Evolutionary conservation across 495 filamentous ascomycete genomes (phyloP).

Genomic region (Tuber melanosporum): DNA sequence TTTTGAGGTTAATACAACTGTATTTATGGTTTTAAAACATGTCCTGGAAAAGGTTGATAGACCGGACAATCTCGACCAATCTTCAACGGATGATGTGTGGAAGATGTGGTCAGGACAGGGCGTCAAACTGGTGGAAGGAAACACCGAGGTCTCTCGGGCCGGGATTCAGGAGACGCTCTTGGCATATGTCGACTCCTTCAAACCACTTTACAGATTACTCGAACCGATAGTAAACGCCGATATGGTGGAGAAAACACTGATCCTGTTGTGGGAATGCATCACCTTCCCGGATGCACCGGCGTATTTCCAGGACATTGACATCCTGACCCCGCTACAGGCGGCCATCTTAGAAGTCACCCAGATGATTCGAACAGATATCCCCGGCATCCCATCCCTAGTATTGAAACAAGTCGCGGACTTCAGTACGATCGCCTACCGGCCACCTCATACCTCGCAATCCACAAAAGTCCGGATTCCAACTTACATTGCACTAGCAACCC

Average conservation of each 20-base stretch:
- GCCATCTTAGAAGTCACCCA: conserved; percentile 66
- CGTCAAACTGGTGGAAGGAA: conserved; percentile 39
- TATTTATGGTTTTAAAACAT: conserved; percentile 60
- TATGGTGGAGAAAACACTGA: conserved; percentile 52
- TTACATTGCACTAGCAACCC: conserved; percentile 79
- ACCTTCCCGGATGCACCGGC: conserved; percentile 64
- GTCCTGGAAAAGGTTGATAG: conserved; percentile 56
- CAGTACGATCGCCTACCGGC: conserved; percentile 57
- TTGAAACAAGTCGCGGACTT: conserved; percentile 63
- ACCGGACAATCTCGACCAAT: conserved; percentile 50
- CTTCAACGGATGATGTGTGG: conserved; percentile 61
- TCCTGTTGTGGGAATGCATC: conserved; percentile 55
- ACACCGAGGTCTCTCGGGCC: conserved; percentile 27
- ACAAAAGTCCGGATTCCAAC: conserved; percentile 50
- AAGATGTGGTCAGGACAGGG: conserved; percentile 54
- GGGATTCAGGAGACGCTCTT: conserved; percentile 45
- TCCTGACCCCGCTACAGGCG: conserved; percentile 68
- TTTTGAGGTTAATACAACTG: conserved; percentile 64
- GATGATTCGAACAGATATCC: conserved; percentile 61
- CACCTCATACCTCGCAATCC: conserved; percentile 36
- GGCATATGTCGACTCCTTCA: conserved; percentile 70
- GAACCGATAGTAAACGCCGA: conserved; percentile 55
- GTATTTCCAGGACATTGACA: conserved; percentile 80
- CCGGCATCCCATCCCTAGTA: conserved; percentile 60
- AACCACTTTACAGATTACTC: conserved; percentile 75